phyloP scores from a whole-genome alignment of 495 filamentous ascomycete genomes.

The Saxispiralis lemnorum region DNA sequence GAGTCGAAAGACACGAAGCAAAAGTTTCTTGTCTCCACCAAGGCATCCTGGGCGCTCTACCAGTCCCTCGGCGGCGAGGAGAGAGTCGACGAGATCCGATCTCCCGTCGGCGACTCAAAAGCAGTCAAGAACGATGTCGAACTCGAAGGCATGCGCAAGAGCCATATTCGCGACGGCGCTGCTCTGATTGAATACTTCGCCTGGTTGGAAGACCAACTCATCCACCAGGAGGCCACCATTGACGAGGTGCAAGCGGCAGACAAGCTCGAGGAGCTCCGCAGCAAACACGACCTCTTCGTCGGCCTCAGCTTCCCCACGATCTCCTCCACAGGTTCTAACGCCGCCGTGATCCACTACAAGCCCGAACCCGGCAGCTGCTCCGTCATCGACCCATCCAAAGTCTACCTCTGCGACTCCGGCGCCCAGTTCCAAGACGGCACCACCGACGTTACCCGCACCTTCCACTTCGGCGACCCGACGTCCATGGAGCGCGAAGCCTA shows the following conservation, averaged over 20 bases:
- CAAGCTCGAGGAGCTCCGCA: constrained; percentile 68
- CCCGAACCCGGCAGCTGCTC: constrained; percentile 71
- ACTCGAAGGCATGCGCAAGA: constrained; percentile 79
- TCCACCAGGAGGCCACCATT: constrained; percentile 50
- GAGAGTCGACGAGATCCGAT: constrained; percentile 69
- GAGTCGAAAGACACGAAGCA: constrained; percentile 26
- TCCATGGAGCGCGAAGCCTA: constrained; percentile 79
- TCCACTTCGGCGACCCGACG: constrained; percentile 79
- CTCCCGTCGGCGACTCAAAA: constrained; percentile 83
- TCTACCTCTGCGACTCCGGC: constrained; percentile 95
- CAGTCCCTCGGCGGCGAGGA: constrained; percentile 75
- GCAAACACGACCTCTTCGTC: constrained; percentile 65
- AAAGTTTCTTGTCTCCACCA: constrained; percentile 79
- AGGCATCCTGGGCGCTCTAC: constrained; percentile 84
- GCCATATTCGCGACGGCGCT: constrained; percentile 87
- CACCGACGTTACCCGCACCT: constrained; percentile 84
- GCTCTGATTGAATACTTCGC: constrained; percentile 87
- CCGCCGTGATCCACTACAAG: constrained; percentile 94
- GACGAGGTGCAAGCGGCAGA: constrained; percentile 87
- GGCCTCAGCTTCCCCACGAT: constrained; percentile 93
- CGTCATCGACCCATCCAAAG: constrained; percentile 63
- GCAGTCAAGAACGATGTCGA: constrained; percentile 93
- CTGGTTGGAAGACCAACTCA: constrained; percentile 82
- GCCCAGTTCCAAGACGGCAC: constrained; percentile 92
- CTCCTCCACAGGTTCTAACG: constrained; percentile 86